A percentile compares a stretch with the other conserved stretches of the same genome.
These are phyloP conservation scores for Cicer bijugum DNA, from an alignment of 306 rosid species.

Conservation along the genomic window DNA sequence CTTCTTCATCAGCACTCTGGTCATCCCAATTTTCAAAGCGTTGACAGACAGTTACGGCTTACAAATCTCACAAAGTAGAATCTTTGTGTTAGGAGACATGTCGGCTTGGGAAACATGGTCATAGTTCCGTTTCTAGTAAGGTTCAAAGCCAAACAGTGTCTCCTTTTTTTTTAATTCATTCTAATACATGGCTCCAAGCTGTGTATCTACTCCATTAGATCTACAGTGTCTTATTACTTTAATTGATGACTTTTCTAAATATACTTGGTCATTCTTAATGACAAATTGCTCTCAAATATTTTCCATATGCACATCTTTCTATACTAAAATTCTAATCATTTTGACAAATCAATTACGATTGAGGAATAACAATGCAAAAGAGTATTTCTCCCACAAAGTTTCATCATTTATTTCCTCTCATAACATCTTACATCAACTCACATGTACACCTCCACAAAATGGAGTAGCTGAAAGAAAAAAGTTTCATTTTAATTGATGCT, in stretches of 20 bases:
- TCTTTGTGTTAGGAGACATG: too few species aligned
- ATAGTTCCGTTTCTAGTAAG: not conserved
- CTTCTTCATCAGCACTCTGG: too few species aligned
- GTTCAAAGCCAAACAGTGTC: not conserved
- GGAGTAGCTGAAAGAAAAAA: not conserved
- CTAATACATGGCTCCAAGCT: not conserved
- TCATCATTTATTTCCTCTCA: not conserved
- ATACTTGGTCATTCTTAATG: not conserved
- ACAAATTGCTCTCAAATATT: not conserved
- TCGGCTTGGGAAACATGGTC: not conserved
- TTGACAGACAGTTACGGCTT: too few species aligned
- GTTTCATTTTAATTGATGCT: not conserved
- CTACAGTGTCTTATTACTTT: not conserved
- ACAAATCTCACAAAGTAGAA: too few species aligned
- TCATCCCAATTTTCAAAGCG: too few species aligned
- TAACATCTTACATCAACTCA: conserved; percentile 3
- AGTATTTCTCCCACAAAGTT: not conserved
- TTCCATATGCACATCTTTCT: not conserved
- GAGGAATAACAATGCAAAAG: not conserved
- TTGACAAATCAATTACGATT: not conserved
- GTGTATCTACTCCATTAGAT: not conserved
- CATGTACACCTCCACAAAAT: not conserved
- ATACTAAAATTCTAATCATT: not conserved
- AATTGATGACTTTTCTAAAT: conserved; percentile 8
- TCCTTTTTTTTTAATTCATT: not conserved